Evolutionary conservation across 768 basidiomycete species (phyloP), one percentile per base, ranked within the genome.

Genomic region (Sistotremastrum niveocremeum): DNA sequence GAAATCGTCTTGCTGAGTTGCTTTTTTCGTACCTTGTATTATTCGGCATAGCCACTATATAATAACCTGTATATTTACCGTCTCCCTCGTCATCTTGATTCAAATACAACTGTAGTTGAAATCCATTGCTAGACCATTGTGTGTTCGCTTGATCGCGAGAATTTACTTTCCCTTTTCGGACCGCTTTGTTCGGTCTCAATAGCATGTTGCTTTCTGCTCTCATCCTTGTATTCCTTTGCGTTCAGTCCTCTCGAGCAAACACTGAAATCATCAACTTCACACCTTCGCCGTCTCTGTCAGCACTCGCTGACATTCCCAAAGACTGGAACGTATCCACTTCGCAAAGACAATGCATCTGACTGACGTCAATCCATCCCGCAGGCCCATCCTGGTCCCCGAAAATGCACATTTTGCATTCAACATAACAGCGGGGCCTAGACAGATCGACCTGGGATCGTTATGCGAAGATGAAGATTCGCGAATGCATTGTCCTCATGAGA

Each of bases 181-280:
- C 20, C 20, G 20, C 20, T 20, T 20, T 20, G 20, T 2, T 20
- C 20, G 20, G 20, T 20, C 20, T 20, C 20, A 20, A 20, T 20
- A 20, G 20, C 20, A 20, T 20, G 20, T 20, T 20, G 20, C 20
- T 20, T 20, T 20, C 20, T 20, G 20, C 20, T 20, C 20, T 20
- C 20, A 20, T 20, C 20, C 20, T 20, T 20, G 20, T 2, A 20
- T 20, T 1, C 2, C 20, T 20, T 2, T 20, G 20, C 20, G 20
- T 20, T 20, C 20, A 20, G 1, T 20, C 20, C 20, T 20, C 20
- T 20, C 20, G 20, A 1, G 77, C 71, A 20, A 80, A 82, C 59
- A 82, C 80, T 34, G 78, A 82, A 62, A 80, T 82, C 53, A 59
- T 77, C 57, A 77, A 76, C 57, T 77, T 81, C 55, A 57, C 56